Base-by-base conservation (phyloP, 208 protist genomes). In the Leptomonas seymouri region DNA sequence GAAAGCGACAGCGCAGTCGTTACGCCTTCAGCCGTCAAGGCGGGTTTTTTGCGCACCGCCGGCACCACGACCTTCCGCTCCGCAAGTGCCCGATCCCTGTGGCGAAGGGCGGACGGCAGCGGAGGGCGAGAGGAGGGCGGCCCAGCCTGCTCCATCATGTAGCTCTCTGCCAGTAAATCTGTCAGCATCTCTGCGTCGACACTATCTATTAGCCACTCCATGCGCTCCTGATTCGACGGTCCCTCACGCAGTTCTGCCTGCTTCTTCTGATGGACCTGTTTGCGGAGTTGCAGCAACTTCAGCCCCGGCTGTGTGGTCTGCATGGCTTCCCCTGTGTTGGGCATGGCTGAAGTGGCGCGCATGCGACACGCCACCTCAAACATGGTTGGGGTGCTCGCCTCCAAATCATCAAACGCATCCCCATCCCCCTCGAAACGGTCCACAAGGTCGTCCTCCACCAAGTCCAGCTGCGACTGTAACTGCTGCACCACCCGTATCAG, bases 191-290 rank as follows among this genome's bases (percentile, higher is more conserved):
- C 74, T 1, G 63, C 54, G 36, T 86, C 85, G 11, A 86, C 49
- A 49, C 85, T 91, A 56, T 88, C 79, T 46, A 88, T 63, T 14
- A 88, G 68, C 81, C 81, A 91, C n/a, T 46, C 69, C 59, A 91
- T 82, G 30, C 76, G 79, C 34, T 78, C 76, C 53, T 78, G 83
- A 69, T 91, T 91, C 12, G 60, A 74, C 23, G 72, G 57, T 12
- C 30, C 42, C 16, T 81, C 70, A 25, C 57, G 73, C 44, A 67
- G 20, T 6, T 75, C 62, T 1, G 25, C 15, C 39, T 67, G 45
- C 15, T 71, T 34, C 57, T 21, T 25, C 56, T 67, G 54, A 8
- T 46, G 36, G 25, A 23, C 34, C 18, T 45, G 28, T 36, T 67
- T 50, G 2, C 60, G 65, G 31, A 48, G 30, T 16, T 64, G 65